Percentiles rank a stretch among this genome's conserved stretches.
Evolutionary conservation across 2,329 filamentous ascomycete species (phyloP).

Genomic region (Sporothrix pseudoabietina): DNA sequence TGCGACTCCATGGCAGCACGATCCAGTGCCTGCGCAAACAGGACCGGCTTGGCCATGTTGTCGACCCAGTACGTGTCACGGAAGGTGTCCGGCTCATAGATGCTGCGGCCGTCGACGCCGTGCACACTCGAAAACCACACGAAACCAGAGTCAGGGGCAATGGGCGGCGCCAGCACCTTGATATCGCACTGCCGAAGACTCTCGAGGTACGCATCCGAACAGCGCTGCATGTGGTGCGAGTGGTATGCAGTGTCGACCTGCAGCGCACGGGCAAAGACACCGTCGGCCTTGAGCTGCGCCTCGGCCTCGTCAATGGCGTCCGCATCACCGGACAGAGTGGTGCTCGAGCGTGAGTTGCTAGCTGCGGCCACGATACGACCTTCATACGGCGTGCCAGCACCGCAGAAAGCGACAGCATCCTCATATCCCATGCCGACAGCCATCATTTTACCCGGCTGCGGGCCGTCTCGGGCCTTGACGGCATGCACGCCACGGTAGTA

Average conservation of each 20-base stretch:
- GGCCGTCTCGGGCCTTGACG: conserved; percentile 35
- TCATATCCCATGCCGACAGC: conserved; percentile 40
- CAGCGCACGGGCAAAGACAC: conserved; percentile 44
- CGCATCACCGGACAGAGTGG: conserved; percentile 45
- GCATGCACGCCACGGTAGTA: conserved; percentile 47
- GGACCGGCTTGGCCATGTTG: conserved; percentile 41
- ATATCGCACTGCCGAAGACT: conserved; percentile 40
- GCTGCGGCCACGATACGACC: conserved; percentile 40
- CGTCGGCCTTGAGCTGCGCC: conserved; percentile 33
- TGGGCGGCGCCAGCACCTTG: conserved; percentile 24
- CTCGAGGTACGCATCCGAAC: conserved; percentile 43
- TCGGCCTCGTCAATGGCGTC: conserved; percentile 38
- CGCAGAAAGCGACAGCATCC: conserved; percentile 39
- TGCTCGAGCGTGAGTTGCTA: conserved; percentile 41
- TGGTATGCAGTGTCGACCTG: conserved; percentile 53
- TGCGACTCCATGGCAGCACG: conserved; percentile 27
- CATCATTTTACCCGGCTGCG: conserved; percentile 42
- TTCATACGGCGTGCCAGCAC: conserved; percentile 33
- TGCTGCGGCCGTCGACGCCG: conserved; percentile 33
- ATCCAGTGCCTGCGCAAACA: conserved; percentile 37
- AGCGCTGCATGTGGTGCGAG: conserved; percentile 50
- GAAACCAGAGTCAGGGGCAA: conserved; percentile 31
- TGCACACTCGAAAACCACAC: conserved; percentile 49
- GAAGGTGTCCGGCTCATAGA: conserved; percentile 28
- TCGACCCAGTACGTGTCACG: conserved; percentile 40